Evolutionary conservation across 164 flowering plant genomes (phyloP).

Genomic region (Nelumbo lutea): DNA sequence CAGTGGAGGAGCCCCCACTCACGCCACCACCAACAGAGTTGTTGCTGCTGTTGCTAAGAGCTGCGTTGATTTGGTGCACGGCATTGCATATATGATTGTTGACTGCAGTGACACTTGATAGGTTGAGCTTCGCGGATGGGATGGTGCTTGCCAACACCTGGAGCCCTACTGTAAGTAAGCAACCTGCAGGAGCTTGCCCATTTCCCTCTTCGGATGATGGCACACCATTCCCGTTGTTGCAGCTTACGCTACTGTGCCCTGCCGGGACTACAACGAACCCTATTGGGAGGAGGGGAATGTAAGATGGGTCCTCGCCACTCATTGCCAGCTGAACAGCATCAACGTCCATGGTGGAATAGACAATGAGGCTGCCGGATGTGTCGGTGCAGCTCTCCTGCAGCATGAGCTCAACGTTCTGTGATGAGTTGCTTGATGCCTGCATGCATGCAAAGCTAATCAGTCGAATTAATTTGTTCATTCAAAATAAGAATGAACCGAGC

Average conservation of each 20-base stretch:
- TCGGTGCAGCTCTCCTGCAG: constrained; percentile 95
- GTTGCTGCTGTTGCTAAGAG: constrained; percentile 29
- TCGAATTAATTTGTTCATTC: not conserved
- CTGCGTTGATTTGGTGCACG: constrained; percentile 58
- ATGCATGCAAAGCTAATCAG: constrained; percentile 4
- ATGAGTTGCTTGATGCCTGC: constrained; percentile 87
- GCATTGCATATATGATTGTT: constrained; percentile 68
- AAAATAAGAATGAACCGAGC: too few relatives aligned
- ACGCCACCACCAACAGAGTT: constrained; percentile 1
- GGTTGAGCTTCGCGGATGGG: constrained; percentile 67
- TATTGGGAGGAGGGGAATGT: constrained; percentile 78
- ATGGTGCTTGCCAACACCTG: constrained; percentile 74
- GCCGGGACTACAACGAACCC: constrained; percentile 66
- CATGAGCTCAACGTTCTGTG: constrained; percentile 81
- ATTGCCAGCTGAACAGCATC: constrained; percentile 70
- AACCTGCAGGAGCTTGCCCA: constrained; percentile 29
- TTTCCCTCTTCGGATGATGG: constrained; percentile 7
- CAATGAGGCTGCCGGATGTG: constrained; percentile 65
- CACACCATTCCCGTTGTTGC: not conserved
- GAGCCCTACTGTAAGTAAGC: constrained; percentile 74
- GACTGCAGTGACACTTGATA: constrained; percentile 62
- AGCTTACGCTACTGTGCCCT: not conserved
- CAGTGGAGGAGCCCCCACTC: constrained; percentile 19
- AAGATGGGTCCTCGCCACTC: constrained; percentile 85
- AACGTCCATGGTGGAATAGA: constrained; percentile 70